Evolutionary conservation across 352 stramenopile species (phyloP), one percentile per base, ranked within the genome.

Genomic region (Globisporangium recalcitrans): DNA sequence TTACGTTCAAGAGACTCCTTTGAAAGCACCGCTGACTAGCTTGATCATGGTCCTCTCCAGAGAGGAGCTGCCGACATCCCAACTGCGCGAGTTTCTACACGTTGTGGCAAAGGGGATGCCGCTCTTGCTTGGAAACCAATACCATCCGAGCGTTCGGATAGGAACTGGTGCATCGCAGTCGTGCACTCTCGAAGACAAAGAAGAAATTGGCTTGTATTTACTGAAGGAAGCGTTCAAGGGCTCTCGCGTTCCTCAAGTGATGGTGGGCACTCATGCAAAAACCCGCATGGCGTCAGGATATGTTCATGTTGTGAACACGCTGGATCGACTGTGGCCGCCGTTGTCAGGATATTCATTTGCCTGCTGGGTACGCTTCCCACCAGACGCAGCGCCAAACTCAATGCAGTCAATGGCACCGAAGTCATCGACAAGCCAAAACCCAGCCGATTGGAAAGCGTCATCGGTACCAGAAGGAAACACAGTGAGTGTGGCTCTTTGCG

Each of bases 271-370:
- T 13, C 75, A 80, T 24, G 74, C 84, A 29, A 68, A 70, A 48
- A 64, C 68, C 7, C 71, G 63, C 19, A 80, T 85, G 68, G 78
- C 75, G 32, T 82, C 78, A 11, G 70, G 75, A 31, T 91, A 91
- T 34, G 68, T 90, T 21, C 80, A 90, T 42, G 67, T 90, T 56
- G 73, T 87, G 14, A 88, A 87, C 46, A 78, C 63, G 53, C 54
- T 53, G 9, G 82, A 91, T 62, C 77, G 77, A 31, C 36, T 75
- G 10, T 94, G 85, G 85, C 85, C 85, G 27, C 78, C 85, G 19
- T 68, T 76, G 34, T 87, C 77, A 32, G 85, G 82, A 11, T 94
- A 92, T 52, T 89, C 80, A 0, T 90, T 92, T 67, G 79, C 79
- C 2, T 91, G 79, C 38, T 94, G 85, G 85, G 51, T 91, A 1